phyloP scores from a whole-genome alignment of 768 basidiomycete genomes.

The Collybiopsis luxurians region DNA sequence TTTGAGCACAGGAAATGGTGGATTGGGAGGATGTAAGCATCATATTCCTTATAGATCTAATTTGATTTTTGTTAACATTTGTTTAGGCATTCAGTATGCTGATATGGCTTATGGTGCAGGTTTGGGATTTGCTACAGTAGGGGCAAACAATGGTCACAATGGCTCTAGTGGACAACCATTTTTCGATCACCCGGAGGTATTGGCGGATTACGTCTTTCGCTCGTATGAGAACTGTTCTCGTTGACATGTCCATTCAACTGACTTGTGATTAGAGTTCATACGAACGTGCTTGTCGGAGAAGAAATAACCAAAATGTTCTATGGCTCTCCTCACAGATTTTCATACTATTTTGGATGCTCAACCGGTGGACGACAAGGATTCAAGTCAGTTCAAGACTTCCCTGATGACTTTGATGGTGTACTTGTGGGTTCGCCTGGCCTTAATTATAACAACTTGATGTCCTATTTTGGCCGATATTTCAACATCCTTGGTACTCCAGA shows the following conservation, averaged over 20 bases:
- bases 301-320: constrained; percentile 16
- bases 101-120: neutral
- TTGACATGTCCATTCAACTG: too few relatives aligned
- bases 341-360: constrained; percentile 20
- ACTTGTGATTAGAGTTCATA: neutral
- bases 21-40: constrained; percentile 9
- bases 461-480: neutral
- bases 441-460: neutral
- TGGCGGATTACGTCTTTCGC: neutral
- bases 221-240: neutral
- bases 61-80: neutral
- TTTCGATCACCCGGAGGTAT: neutral
- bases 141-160: neutral
- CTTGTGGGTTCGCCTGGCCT: constrained; percentile 18
- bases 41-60: neutral
- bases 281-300: constrained; percentile 14
- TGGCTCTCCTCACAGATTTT: constrained; percentile 11
- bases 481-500: constrained; percentile 1
- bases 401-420: constrained; percentile 21
- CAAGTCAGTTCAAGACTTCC: constrained; percentile 14
- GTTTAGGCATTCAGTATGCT: neutral
- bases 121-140: neutral
- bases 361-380: constrained; percentile 20
- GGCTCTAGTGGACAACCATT: neutral
- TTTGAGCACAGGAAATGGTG: constrained; percentile 9